Conservation (phyloP, 2,329 filamentous ascomycete genomes). For the Phialophora chinensis region DNA sequence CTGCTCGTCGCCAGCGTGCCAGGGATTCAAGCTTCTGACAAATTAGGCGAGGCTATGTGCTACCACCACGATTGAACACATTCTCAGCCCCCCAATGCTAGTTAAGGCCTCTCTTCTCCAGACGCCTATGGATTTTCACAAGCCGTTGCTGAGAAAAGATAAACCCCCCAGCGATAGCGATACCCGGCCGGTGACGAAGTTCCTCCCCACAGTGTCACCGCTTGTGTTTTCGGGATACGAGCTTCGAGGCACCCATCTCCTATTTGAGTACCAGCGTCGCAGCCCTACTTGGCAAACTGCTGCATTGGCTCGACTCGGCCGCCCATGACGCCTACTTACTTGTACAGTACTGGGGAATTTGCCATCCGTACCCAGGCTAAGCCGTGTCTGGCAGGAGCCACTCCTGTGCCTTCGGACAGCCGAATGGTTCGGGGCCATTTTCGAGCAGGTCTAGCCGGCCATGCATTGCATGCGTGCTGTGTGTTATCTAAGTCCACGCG, state of each 20-base stretch:
- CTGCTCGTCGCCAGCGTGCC: background rate
- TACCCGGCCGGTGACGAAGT: background rate
- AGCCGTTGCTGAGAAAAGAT: too few relatives aligned
- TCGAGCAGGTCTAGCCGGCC: too few relatives aligned
- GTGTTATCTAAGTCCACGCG: too few relatives aligned
- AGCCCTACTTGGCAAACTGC: background rate
- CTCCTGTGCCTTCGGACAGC: background rate
- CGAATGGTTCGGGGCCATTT: too few relatives aligned
- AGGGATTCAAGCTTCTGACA: constrained; percentile 12
- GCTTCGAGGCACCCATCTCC: background rate
- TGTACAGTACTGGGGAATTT: too few relatives aligned
- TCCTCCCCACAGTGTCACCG: background rate
- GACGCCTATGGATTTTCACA: background rate
- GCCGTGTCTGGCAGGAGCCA: background rate
- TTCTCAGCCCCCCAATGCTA: background rate
- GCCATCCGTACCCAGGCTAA: background rate
- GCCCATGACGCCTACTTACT: too few relatives aligned
- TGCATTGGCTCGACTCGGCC: too few relatives aligned
- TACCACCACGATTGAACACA: background rate
- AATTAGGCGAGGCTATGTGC: background rate
- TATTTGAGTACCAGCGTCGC: background rate
- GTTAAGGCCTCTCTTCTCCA: background rate
- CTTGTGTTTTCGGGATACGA: background rate
- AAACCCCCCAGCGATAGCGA: too few relatives aligned
- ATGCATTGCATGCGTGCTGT: too few relatives aligned